phyloP scores from a whole-genome alignment of 495 filamentous ascomycete species.

The Immersiella caudata region DNA sequence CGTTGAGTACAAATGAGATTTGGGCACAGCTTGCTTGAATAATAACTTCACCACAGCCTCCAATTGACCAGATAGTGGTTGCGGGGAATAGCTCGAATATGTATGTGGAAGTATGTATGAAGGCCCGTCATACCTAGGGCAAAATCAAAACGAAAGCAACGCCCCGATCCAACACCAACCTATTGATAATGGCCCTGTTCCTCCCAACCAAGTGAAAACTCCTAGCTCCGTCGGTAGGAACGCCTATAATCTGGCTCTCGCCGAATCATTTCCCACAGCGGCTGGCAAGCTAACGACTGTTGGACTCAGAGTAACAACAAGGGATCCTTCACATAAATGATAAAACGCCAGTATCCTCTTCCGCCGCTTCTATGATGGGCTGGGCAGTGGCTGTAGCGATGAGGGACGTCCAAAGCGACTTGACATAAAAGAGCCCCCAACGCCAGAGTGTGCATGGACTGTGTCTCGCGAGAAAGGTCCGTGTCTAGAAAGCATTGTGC shows the following conservation, averaged over 20 bases:
- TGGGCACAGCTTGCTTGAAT: neutral
- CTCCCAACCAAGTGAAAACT: slow-evolving; percentile 1
- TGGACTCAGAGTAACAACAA: neutral
- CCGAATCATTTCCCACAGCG: neutral
- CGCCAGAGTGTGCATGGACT: neutral
- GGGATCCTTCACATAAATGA: neutral
- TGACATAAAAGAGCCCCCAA: neutral
- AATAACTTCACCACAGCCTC: neutral
- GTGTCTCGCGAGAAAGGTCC: neutral
- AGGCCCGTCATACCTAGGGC: neutral
- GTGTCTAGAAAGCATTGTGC: neutral
- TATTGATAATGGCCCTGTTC: slow-evolving; percentile 1
- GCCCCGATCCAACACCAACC: slow-evolving; percentile 10
- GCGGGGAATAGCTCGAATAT: slow-evolving; percentile 1
- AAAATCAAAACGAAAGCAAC: slow-evolving; percentile 5
- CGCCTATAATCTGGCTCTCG: neutral
- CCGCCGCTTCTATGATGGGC: neutral
- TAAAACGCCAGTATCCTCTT: neutral
- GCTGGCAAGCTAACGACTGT: neutral
- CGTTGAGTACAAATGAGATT: neutral
- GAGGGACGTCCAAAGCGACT: neutral
- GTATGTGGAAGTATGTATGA: neutral
- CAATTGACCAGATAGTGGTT: neutral
- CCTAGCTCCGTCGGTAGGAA: neutral
- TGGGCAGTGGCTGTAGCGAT: neutral